These are phyloP conservation scores for Argentina anserina DNA, from an alignment of 306 rosid species.

Conservation along the genomic window DNA sequence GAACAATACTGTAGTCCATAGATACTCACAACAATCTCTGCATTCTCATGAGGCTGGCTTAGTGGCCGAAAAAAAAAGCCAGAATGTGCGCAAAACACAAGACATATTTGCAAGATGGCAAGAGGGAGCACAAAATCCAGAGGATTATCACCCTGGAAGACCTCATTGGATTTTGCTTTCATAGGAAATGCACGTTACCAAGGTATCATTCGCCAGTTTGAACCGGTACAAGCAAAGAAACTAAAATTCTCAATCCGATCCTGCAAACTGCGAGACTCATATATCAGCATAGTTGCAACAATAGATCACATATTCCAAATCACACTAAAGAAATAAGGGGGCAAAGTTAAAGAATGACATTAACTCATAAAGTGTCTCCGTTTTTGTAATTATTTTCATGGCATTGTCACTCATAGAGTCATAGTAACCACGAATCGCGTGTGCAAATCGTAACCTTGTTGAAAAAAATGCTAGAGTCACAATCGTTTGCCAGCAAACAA, in stretches of 20 bases:
- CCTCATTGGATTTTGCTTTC: conserved; percentile 66
- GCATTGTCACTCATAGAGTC: not conserved
- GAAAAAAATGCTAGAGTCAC: not conserved
- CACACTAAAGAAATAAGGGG: not conserved
- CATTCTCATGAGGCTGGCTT: conserved; percentile 56
- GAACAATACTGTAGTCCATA: not conserved
- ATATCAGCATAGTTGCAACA: not conserved
- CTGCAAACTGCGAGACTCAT: conserved; percentile 17
- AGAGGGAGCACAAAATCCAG: conserved; percentile 63
- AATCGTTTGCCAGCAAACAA: not conserved
- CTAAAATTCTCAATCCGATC: conserved; percentile 6
- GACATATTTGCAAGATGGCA: conserved; percentile 46
- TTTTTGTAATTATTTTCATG: not conserved
- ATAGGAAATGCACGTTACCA: conserved; percentile 31
- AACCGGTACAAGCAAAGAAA: not conserved
- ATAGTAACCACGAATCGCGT: not conserved
- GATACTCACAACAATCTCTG: conserved; percentile 65
- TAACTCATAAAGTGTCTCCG: not conserved
- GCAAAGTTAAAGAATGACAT: not conserved
- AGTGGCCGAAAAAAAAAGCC: conserved; percentile 40
- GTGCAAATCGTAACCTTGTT: not conserved
- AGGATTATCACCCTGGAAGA: conserved; percentile 65
- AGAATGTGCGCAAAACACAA: conserved; percentile 48
- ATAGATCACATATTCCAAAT: not conserved
- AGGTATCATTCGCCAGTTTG: conserved; percentile 39